Percentiles rank a stretch among this genome's conserved stretches.
Conservation (phyloP, 2,329 filamentous ascomycete species). For the Verticillium nonalfalfae region DNA sequence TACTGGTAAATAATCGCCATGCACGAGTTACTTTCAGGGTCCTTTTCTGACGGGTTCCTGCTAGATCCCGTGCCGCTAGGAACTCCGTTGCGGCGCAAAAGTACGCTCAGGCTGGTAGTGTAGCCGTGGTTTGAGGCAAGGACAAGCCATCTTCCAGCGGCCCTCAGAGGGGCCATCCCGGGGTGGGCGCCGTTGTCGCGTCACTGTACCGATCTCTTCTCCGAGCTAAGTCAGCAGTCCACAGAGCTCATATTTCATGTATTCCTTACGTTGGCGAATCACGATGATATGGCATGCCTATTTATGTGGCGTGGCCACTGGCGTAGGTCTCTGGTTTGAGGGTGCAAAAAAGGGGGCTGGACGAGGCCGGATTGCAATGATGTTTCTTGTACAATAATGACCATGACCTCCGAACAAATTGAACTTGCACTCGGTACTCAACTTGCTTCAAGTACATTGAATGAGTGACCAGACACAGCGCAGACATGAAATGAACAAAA, state of each 20-base stretch:
- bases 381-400: neutral
- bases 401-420: neutral
- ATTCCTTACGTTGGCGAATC: neutral
- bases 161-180: too few relatives aligned
- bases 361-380: neutral
- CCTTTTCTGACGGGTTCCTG: neutral
- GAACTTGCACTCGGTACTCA: neutral
- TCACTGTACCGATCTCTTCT: neutral
- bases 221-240: neutral
- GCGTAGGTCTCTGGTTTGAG: neutral
- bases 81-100: neutral
- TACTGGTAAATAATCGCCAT: slow-evolving; percentile 37
- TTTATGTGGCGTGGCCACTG: neutral
- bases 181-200: too few relatives aligned
- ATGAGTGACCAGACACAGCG: neutral
- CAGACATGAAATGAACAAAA: neutral
- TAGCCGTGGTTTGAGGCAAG: too few relatives aligned
- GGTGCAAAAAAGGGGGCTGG: neutral
- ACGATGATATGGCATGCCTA: neutral
- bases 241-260: neutral
- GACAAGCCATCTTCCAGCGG: too few relatives aligned
- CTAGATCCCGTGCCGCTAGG: neutral
- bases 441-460: neutral
- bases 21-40: neutral
- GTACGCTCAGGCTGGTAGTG: neutral